phyloP scores from a whole-genome alignment of 2,329 filamentous ascomycete genomes.

The Calycina marina region DNA sequence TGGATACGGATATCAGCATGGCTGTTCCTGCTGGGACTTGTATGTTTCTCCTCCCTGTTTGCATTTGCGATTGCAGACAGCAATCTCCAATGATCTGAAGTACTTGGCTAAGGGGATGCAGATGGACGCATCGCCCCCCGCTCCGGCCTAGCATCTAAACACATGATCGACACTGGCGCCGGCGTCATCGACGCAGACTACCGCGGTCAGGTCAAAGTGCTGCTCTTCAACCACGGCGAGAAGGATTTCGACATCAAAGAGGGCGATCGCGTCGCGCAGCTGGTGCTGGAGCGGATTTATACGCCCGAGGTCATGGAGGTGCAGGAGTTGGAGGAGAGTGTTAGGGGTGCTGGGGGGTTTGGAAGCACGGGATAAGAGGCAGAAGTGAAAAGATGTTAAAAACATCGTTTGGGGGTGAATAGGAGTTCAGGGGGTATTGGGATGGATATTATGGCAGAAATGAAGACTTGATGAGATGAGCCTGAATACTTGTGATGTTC shows the following conservation, averaged over 20 bases:
- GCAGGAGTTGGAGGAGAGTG: conserved; percentile 74
- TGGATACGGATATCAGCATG: conserved; percentile 84
- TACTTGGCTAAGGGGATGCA: too few relatives aligned
- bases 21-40: conserved; percentile 82
- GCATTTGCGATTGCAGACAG: too few relatives aligned
- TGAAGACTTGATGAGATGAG: too few relatives aligned
- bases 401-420: too few relatives aligned
- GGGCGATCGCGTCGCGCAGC: conserved; percentile 84
- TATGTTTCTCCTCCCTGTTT: conserved; percentile 30
- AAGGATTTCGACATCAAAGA: conserved; percentile 66
- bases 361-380: conserved; percentile 62
- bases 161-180: conserved; percentile 91
- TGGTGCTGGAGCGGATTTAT: conserved; percentile 86
- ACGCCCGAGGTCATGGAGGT: conserved; percentile 90
- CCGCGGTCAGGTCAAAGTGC: conserved; percentile 80
- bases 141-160: conserved; percentile 80
- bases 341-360: conserved; percentile 80
- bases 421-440: not conserved
- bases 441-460: conserved; percentile 1
- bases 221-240: conserved; percentile 87
- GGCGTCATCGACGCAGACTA: conserved; percentile 98
- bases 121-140: conserved; percentile 83
- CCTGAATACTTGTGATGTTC: too few relatives aligned
- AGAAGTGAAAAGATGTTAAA: too few relatives aligned
- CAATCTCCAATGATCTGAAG: too few relatives aligned